These are phyloP conservation scores for Globisporangium recalcitrans DNA, from an alignment of 352 stramenopile genomes.

Conservation along the genomic window DNA sequence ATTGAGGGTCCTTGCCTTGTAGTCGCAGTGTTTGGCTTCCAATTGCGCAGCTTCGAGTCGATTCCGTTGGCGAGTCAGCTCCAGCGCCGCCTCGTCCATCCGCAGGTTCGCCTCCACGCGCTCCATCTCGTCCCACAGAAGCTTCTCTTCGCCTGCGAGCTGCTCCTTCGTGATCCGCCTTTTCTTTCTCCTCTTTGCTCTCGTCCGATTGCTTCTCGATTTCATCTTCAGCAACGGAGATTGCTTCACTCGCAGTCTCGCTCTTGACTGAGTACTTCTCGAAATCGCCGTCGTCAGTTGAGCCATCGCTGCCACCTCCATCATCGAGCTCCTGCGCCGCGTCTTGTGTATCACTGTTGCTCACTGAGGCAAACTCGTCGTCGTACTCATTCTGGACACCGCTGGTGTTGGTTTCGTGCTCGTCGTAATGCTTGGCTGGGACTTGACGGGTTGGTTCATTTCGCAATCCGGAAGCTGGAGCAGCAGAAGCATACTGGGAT, in stretches of 20 bases:
- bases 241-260: not conserved
- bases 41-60: constrained; percentile 40
- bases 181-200: not conserved
- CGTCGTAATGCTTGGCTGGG: not conserved
- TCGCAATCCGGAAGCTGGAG: not conserved
- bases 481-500: not conserved
- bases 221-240: not conserved
- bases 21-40: constrained; percentile 25
- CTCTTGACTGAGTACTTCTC: constrained; percentile 7
- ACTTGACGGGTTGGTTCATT: not conserved
- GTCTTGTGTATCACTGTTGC: not conserved
- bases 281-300: not conserved
- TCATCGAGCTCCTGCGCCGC: not conserved
- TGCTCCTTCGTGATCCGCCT: constrained; percentile 21
- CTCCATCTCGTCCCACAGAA: constrained; percentile 47
- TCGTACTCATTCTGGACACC: constrained; percentile 21
- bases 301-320: not conserved
- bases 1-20: constrained; percentile 8
- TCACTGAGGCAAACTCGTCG: constrained; percentile 22
- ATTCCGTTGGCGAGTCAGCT: constrained; percentile 41
- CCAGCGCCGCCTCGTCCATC: constrained; percentile 34
- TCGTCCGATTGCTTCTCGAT: constrained; percentile 1
- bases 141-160: constrained; percentile 35
- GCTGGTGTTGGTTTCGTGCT: not conserved
- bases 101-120: constrained; percentile 31